Evolutionary conservation across 2,329 filamentous ascomycete genomes (phyloP).

Genomic region (Stemphylium vesicarium): DNA sequence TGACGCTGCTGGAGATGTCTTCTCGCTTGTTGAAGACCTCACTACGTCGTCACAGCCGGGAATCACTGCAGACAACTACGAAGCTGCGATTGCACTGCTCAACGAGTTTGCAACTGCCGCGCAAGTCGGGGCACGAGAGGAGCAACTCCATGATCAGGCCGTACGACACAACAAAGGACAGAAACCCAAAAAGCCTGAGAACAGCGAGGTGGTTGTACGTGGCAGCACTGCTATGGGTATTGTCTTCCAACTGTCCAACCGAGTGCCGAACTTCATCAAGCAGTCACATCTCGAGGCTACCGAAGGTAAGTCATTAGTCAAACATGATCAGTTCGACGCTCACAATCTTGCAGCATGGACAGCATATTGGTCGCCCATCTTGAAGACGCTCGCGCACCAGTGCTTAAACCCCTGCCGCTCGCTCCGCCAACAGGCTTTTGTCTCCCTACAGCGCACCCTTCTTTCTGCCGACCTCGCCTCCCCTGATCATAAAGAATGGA

Average conservation of each 20-base stretch:
- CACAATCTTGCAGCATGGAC: slow-evolving; percentile 73
- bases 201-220: slow-evolving; percentile 75
- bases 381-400: slow-evolving; percentile 84
- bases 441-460: slow-evolving; percentile 82
- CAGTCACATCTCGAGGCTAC: slow-evolving; percentile 89
- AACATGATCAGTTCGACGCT: neutral
- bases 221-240: slow-evolving; percentile 82
- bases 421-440: slow-evolving; percentile 86
- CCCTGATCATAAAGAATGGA: slow-evolving; percentile 89
- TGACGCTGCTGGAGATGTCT: slow-evolving; percentile 78
- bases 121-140: slow-evolving; percentile 71
- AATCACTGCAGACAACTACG: slow-evolving; percentile 94
- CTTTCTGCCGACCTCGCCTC: slow-evolving; percentile 83
- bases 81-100: slow-evolving; percentile 80
- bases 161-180: slow-evolving; percentile 58
- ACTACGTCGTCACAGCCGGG: slow-evolving; percentile 74
- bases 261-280: slow-evolving; percentile 85
- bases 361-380: slow-evolving; percentile 96
- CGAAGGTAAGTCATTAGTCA: slow-evolving; percentile 65
- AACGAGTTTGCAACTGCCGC: slow-evolving; percentile 90
- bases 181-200: slow-evolving; percentile 61
- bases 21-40: slow-evolving; percentile 82
- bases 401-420: slow-evolving; percentile 95
- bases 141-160: slow-evolving; percentile 69
- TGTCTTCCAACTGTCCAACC: slow-evolving; percentile 79